Base-by-base conservation (phyloP, 441 rosid species). In the Viola pubescens region DNA sequence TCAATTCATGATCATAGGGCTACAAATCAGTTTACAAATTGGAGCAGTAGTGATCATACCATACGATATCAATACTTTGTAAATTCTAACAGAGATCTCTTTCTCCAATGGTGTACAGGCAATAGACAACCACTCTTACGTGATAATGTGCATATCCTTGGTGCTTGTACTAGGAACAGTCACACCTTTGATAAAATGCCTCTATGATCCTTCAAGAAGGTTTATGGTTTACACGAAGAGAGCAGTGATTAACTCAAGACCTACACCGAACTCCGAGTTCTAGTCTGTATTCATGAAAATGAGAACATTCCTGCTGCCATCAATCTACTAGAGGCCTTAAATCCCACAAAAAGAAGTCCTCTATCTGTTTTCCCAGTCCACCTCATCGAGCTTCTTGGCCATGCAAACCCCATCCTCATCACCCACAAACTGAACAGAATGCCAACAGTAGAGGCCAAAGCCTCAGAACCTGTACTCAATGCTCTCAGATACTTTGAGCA, bases 131-230 rank as follows among this genome's bases (percentile, higher is more conserved):
- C 67, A 67, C 9, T 14, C 64, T 45, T 69, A 16, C 54, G 26
- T 61, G 54, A 63, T 75, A 46, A 5, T 71, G 60, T 67, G 73
- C 38, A 19, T 70, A 46, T 66, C 67, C 45, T 40, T 66, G 68
- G 61, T 82, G 52, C 61, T 77, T 41, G 62, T 68, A 63, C 61
- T 73, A 9, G 69, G 73, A 37, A 19, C 55, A 45, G 47, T 65
- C 55, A 65, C 74, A 37, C 62, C 72, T 59, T 44, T 66, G 6
- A 58, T 81, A 37, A 71, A 56, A 67, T 50, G 56, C 51, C 63
- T 71, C 34, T 75, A 77, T 66, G 78, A 85, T 64, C 77, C 81
- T 58, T 67, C 79, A 7, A 79, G 67, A 59, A 76, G 76, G 62
- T 70, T 71, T 64, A 48, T 48, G 43, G 73, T 71, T 54, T 65